Conservation (phyloP, 1,284 basidiomycete genomes). For the Moniliella sp. region DNA sequence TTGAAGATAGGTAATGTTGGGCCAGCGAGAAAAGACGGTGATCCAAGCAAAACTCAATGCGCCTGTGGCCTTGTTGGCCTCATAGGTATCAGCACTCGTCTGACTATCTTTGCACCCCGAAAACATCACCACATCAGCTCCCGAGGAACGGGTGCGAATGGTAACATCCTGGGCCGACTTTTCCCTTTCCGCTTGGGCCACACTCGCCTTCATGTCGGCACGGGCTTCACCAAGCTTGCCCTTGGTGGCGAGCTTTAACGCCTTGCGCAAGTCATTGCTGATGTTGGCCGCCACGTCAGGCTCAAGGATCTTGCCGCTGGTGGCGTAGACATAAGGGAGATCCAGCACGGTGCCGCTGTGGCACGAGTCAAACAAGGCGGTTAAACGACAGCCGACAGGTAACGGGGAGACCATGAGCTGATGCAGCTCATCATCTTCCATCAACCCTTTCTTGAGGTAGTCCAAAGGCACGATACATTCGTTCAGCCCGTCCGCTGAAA, state of each 20-base stretch:
- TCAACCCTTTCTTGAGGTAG: slow-evolving; percentile 24
- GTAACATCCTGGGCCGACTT: slow-evolving; percentile 47
- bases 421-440: slow-evolving; percentile 32
- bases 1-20: slow-evolving; percentile 26
- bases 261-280: no score
- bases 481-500: slow-evolving; percentile 32
- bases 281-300: slow-evolving; percentile 44
- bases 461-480: slow-evolving; percentile 32
- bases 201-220: no score
- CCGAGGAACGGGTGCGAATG: slow-evolving; percentile 51
- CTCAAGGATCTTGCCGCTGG: slow-evolving; percentile 78
- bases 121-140: slow-evolving; percentile 45
- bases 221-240: no score
- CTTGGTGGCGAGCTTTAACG: no score
- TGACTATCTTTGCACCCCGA: slow-evolving; percentile 71
- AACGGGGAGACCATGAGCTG: slow-evolving; percentile 27
- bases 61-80: slow-evolving; percentile 60
- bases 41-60: slow-evolving; percentile 30
- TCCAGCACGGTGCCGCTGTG: no score
- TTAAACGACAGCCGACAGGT: slow-evolving; percentile 22
- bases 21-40: slow-evolving; percentile 38
- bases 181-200: no score
- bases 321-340: slow-evolving; percentile 46
- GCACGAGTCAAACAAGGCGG: slow-evolving; percentile 13
- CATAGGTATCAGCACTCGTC: slow-evolving; percentile 69